These are phyloP conservation scores for Ochetophila trinervis DNA, from an alignment of 306 rosid species.

Conservation along the genomic window DNA sequence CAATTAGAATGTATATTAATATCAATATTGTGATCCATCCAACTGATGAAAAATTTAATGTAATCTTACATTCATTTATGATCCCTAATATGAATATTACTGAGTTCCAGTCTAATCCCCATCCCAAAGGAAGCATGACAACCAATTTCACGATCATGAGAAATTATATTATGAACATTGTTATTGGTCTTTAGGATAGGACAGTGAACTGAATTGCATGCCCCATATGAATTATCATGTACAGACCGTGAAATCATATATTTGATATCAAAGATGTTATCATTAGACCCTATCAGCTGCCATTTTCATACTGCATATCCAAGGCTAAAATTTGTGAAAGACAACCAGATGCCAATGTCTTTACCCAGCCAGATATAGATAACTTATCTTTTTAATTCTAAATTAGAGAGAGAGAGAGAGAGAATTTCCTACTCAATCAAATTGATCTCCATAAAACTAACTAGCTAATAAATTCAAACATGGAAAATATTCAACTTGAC, in stretches of 20 bases:
- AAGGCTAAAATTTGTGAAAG: neutral
- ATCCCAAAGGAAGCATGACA: neutral
- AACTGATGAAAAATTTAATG: neutral
- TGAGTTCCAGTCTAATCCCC: too few species aligned
- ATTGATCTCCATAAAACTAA: neutral
- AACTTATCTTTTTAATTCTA: neutral
- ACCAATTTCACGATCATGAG: neutral
- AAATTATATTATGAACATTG: neutral
- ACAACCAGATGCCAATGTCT: neutral
- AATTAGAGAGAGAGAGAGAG: neutral
- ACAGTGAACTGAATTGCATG: neutral
- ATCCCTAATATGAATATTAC: constrained; percentile 3
- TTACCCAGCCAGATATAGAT: neutral
- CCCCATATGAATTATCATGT: neutral
- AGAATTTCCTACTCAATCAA: neutral
- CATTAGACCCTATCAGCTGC: neutral
- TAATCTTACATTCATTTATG: neutral
- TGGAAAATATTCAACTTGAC: neutral
- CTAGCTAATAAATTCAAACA: constrained; percentile 9
- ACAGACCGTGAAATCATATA: neutral
- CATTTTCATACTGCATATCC: constrained; percentile 5
- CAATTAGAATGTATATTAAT: neutral
- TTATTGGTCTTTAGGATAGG: neutral
- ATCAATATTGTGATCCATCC: neutral
- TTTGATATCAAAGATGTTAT: neutral